Base-by-base conservation (phyloP, 192 early-diverging fungal genomes). In the Phycomyces blakesleeanus region DNA sequence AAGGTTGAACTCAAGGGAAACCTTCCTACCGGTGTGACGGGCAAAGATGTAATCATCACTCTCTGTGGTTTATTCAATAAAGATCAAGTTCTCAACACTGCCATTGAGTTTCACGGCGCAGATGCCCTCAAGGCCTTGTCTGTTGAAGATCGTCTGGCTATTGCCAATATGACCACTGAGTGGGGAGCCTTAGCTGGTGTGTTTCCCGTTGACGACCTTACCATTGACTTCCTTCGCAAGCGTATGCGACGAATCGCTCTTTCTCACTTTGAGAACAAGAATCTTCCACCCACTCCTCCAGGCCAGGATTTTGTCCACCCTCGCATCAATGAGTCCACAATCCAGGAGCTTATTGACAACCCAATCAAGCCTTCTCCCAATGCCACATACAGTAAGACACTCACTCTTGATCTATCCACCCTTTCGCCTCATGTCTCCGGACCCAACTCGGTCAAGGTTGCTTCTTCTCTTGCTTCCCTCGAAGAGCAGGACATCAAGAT, bases 131-230 rank as follows among this genome's bases (percentile, higher is more conserved):
- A 68, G 24, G 65, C 69, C 14, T 72, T 99, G 58, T 78, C 83
- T 0, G 80, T 98, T 11, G 93, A 95, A 68, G 95, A 96, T 55
- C 87, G 95, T 10, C 80, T 99, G 58, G 93, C 97, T 50, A 93
- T 99, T 63, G 87, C 95, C 66, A 99, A 99, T 78, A 97, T 99
- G 97, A 99, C 97, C 5, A 99, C 97, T 34, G 97, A 99, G 74
- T 99, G 97, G 97, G 97, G 97, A 71, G 94, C 95, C 8, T 82
- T 99, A 21, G 97, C 94, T 47, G 97, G 97, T 39, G 83, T 99
- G 8, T 99, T 99, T 73, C 91, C 93, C 3, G 92, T 96, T 18
- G 95, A 99, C 77, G 81, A 88, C 6, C 70, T 79, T 1, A 91
- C 92, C 0, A 76, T 89, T 55, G 76, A 78, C 12, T 97, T 88